Evolutionary conservation across 1,284 basidiomycete genomes (phyloP).

Genomic region (Rhizoctonia solani): DNA sequence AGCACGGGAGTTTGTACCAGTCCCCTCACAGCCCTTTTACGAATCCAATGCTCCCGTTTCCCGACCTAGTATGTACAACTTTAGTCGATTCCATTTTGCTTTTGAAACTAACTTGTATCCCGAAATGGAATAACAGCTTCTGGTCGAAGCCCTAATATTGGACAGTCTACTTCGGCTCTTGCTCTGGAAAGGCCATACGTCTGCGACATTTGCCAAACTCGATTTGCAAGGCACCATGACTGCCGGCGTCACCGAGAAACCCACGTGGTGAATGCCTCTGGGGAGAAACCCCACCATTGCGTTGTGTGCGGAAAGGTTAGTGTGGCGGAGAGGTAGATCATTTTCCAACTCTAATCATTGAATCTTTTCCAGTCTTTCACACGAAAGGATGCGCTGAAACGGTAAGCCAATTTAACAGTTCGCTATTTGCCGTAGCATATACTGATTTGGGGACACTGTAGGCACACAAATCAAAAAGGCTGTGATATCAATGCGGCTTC

Average conservation of each 20-base stretch:
- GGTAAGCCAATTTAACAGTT: background rate
- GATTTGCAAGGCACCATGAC: slow-evolving; percentile 23
- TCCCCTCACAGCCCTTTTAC: background rate
- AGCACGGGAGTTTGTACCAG: background rate
- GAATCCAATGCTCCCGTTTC: background rate
- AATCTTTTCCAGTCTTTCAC: slow-evolving; percentile 14
- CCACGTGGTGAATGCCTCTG: slow-evolving; percentile 26
- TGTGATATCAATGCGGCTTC: slow-evolving; percentile 7
- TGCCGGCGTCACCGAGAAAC: slow-evolving; percentile 28
- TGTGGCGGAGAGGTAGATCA: background rate
- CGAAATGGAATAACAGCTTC: slow-evolving; percentile 7
- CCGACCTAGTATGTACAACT: background rate
- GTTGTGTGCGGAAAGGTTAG: slow-evolving; percentile 26
- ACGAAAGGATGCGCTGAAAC: slow-evolving; percentile 21
- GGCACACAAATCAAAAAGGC: slow-evolving; percentile 24
- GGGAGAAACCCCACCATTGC: slow-evolving; percentile 25
- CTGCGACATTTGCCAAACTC: slow-evolving; percentile 25
- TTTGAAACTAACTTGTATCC: slow-evolving; percentile 8
- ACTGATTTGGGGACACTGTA: background rate
- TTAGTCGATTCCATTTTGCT: background rate
- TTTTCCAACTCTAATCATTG: background rate
- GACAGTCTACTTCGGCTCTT: slow-evolving; percentile 15
- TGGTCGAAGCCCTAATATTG: background rate
- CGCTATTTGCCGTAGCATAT: background rate
- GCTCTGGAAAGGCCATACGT: slow-evolving; percentile 25